Conservation (phyloP, 2,329 filamentous ascomycete genomes). For the Ampelomyces quisqualis region DNA sequence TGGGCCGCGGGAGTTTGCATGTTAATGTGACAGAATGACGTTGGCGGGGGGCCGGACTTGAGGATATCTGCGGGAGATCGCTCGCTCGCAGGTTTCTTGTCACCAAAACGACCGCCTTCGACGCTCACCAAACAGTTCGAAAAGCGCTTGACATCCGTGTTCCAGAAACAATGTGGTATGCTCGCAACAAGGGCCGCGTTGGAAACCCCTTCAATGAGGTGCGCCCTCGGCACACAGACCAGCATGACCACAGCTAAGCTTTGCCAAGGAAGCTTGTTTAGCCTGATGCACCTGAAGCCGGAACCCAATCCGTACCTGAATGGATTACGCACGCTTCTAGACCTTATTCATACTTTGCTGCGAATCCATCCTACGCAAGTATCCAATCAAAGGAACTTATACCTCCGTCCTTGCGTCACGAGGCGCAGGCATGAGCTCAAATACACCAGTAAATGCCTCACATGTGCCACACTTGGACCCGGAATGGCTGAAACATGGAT, state of each 20-base stretch:
- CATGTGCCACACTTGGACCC: conserved; percentile 24
- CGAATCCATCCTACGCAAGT: conserved; percentile 3
- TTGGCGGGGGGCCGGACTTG: conserved; percentile 7
- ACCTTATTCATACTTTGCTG: conserved; percentile 11
- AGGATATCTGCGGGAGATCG: conserved; percentile 17
- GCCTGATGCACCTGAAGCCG: conserved; percentile 6
- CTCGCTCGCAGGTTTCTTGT: conserved; percentile 18
- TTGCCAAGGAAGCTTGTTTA: conserved; percentile 33
- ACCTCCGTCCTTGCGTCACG: conserved; percentile 16
- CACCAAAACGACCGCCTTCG: background rate
- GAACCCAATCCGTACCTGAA: conserved; percentile 7
- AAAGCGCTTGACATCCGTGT: no score
- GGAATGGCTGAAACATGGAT: conserved; percentile 18
- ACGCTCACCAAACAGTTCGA: no score
- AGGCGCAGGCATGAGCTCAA: conserved; percentile 11
- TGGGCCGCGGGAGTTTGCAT: conserved; percentile 16
- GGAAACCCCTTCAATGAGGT: background rate
- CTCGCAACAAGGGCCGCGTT: no score
- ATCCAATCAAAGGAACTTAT: conserved; percentile 17
- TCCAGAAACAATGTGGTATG: no score
- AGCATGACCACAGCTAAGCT: conserved; percentile 21
- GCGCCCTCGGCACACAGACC: background rate
- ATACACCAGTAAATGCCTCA: conserved; percentile 7
- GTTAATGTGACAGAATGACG: conserved; percentile 15
- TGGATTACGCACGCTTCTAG: conserved; percentile 30